Evolutionary conservation across 139 green algal species (phyloP).

Genomic region (Volvox reticuliferus): DNA sequence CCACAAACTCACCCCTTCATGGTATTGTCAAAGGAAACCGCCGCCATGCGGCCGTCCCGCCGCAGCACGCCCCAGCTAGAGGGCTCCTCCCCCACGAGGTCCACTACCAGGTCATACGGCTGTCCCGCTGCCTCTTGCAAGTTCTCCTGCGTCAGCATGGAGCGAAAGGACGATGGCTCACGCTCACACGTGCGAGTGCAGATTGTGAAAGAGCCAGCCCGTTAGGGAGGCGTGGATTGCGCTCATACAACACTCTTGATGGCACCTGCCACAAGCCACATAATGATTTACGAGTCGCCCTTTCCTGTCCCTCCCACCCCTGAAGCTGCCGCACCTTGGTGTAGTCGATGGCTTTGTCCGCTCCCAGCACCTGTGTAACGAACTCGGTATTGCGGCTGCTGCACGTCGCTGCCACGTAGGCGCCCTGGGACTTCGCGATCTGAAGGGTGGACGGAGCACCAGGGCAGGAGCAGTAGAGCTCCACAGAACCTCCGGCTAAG

Average conservation of each 20-base stretch:
- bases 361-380: conserved; percentile 59
- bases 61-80: background rate
- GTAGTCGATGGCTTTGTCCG: conserved; percentile 76
- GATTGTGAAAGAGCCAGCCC: background rate
- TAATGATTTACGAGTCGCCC: background rate
- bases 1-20: conserved; percentile 18
- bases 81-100: conserved; percentile 56
- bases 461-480: too few relatives aligned
- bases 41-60: background rate
- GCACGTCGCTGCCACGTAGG: conserved; percentile 69
- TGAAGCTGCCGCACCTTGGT: conserved; percentile 35
- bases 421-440: conserved; percentile 71
- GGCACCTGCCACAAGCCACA: background rate
- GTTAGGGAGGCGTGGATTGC: background rate
- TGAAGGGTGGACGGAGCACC: conserved; percentile 7
- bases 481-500: background rate
- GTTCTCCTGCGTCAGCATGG: background rate
- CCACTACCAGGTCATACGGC: conserved; percentile 57
- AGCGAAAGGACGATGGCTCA: background rate
- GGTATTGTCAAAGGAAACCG: background rate
- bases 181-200: background rate
- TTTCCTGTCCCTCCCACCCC: background rate
- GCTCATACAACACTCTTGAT: background rate
- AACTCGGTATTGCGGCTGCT: conserved; percentile 64
- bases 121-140: background rate